Percentiles rank a stretch among this genome's conserved stretches.
Evolutionary conservation across 176 grass and related monocot species (phyloP).

Genomic region (Oryza rufipogon): DNA sequence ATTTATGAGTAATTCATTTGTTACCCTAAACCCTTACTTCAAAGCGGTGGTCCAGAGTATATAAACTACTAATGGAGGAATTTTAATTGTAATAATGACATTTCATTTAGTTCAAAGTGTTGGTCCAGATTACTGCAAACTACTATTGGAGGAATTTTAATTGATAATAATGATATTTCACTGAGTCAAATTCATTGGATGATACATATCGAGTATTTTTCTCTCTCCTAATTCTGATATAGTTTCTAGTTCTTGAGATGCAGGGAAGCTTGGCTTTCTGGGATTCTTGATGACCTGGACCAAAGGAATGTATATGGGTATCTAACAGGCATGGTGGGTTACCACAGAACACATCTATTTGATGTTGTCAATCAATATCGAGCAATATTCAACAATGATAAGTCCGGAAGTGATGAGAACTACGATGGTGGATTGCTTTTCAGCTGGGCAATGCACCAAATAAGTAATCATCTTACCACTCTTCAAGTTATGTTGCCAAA

Average conservation of each 20-base stretch:
- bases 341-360: slow-evolving; percentile 88
- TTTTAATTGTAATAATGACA: background rate
- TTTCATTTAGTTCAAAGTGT: background rate
- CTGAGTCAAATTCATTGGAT: slow-evolving; percentile 5
- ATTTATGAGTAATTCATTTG: background rate
- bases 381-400: slow-evolving; percentile 98
- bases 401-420: slow-evolving; percentile 88
- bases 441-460: slow-evolving; percentile 97
- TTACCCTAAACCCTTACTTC: background rate
- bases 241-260: slow-evolving; percentile 94
- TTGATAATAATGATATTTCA: background rate
- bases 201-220: slow-evolving; percentile 22
- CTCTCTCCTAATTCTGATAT: slow-evolving; percentile 41
- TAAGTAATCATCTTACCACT: slow-evolving; percentile 79
- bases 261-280: slow-evolving; percentile 92
- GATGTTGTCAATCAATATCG: slow-evolving; percentile 99
- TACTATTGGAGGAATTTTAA: background rate
- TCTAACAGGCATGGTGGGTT: slow-evolving; percentile 85
- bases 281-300: slow-evolving; percentile 90
- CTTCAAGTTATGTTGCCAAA: slow-evolving; percentile 94
- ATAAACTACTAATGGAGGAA: background rate
- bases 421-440: slow-evolving; percentile 92
- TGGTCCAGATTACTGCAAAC: background rate
- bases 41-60: background rate
- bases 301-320: slow-evolving; percentile 91